A percentile compares a stretch with the other conserved stretches of the same genome.
phyloP scores from a whole-genome alignment of 805 yeast genomes.

The Hanseniaspora pseudoguilliermondii region DNA sequence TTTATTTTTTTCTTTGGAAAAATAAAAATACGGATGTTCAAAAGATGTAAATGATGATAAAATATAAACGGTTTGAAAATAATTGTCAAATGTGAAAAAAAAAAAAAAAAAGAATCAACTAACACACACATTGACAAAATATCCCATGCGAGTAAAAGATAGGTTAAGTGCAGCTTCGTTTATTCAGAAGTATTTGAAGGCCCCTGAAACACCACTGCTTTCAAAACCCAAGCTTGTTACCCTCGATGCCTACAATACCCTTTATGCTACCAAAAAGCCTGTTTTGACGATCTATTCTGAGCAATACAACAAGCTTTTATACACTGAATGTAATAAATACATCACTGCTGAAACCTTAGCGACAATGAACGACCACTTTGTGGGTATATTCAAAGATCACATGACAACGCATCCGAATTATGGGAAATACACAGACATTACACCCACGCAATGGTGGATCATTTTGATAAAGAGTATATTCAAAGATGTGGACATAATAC shows the following conservation, averaged over 20 bases:
- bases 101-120: neutral
- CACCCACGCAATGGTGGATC: conserved; percentile 46
- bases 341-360: conserved; percentile 29
- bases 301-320: conserved; percentile 19
- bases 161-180: neutral
- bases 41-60: neutral
- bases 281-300: conserved; percentile 42
- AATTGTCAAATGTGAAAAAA: too few relatives aligned
- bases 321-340: conserved; percentile 17
- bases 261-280: conserved; percentile 45
- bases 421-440: conserved; percentile 35
- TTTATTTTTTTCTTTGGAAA: neutral
- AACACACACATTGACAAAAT: too few relatives aligned
- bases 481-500: conserved; percentile 24
- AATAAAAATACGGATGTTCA: neutral
- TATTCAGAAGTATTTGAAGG: conserved; percentile 13
- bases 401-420: conserved; percentile 42
- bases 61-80: neutral
- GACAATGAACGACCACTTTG: conserved; percentile 22
- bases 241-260: conserved; percentile 57
- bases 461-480: conserved; percentile 36
- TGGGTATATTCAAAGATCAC: conserved; percentile 28
- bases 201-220: conserved; percentile 13
- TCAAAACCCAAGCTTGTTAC: conserved; percentile 37
- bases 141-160: neutral